Evolutionary conservation across 1,284 basidiomycete genomes (phyloP), one percentile per base, ranked within the genome.

Genomic region (Ganoderma boninense): DNA sequence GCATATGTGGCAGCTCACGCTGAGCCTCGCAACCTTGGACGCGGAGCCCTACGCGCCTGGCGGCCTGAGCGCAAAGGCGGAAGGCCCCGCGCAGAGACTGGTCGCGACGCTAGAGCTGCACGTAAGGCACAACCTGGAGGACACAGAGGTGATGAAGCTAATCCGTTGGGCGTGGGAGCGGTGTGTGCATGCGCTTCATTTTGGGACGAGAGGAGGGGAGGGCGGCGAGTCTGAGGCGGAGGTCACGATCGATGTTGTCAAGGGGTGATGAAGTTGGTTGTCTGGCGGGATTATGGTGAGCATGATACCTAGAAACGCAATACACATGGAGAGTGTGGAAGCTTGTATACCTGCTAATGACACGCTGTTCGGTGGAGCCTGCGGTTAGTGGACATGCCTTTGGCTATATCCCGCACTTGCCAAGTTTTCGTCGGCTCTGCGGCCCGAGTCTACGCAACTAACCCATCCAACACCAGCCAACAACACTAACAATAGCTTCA

Each of bases 101-200:
- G 90, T 97, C n/a, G 90, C 95, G 29, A 95, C 95, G 26, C 82
- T 97, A 40, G 90, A 93, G 75, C 82, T 96, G 54, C 94, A 95
- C 76, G 93, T 97, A 20, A 83, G 86, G 63, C 80, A 85, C 46
- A 91, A 93, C 69, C 77, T 94, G 46, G 85, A 85, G 10, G 95
- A 97, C 79, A 85, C 86, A 46, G 94, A 95, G 64, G 86, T 96
- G 54, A 77, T 97, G 62, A 85, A 84, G 74, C 81, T 95, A 59
- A 95, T 92, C 43, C 82, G 83, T 57, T 94, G 92, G 90, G 91
- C 91, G 40, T 90, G 89, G 84, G 91, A 93, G 77, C 86, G 86
- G 64, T 89, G 88, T 77, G 82, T 85, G 52, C 79, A 79, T 61
- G 83, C 82, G 62, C 77, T 80, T 64, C 79, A 77, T 54, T 77